Conservation (phyloP, 768 basidiomycete genomes). For the Pleurotus tuoliensis region DNA sequence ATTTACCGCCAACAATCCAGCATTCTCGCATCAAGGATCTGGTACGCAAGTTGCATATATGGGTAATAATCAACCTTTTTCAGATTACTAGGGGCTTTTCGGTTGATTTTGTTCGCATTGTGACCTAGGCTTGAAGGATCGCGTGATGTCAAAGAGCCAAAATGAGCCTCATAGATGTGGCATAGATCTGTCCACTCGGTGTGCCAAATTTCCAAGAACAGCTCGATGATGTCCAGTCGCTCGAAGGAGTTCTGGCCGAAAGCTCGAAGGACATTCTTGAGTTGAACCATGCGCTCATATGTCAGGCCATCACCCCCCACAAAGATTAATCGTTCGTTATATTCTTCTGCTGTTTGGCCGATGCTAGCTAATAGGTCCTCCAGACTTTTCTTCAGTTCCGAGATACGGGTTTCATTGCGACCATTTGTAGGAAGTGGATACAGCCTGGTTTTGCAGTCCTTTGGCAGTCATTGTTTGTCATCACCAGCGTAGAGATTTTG, state of each 20-base stretch:
- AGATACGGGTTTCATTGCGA: no score
- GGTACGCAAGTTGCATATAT: no score
- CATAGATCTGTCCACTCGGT: constrained; percentile 26
- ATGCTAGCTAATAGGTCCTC: background rate
- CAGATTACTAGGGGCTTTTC: no score
- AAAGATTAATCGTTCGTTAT: background rate
- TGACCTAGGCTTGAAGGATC: constrained; percentile 17
- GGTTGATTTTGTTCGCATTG: no score
- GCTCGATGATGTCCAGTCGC: constrained; percentile 16
- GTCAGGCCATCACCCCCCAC: background rate
- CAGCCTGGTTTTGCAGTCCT: no score
- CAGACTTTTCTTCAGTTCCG: background rate
- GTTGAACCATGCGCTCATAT: background rate
- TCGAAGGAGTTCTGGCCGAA: background rate
- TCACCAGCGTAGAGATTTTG: no score
- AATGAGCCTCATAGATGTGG: constrained; percentile 25
- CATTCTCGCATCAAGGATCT: no score
- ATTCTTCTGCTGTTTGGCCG: background rate
- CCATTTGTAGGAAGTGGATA: no score
- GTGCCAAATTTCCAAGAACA: constrained; percentile 24
- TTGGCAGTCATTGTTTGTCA: no score
- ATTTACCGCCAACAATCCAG: no score
- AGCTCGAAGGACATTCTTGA: background rate
- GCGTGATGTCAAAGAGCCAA: constrained; percentile 14
- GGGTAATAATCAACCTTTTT: no score